These are phyloP conservation scores for Glycine tomentella DNA, from an alignment of 306 rosid genomes.

Conservation along the genomic window DNA sequence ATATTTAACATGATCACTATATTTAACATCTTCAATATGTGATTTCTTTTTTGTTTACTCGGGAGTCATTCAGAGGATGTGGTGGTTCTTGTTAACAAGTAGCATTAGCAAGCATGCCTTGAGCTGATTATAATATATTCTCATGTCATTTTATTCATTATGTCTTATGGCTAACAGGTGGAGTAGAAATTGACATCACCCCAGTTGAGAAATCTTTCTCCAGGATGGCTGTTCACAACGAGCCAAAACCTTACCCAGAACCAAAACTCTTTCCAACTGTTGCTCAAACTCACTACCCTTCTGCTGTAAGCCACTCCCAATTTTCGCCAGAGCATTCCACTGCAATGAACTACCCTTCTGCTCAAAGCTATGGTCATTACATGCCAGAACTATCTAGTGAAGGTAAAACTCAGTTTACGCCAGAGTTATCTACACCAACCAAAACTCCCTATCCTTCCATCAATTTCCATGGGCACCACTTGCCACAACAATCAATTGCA, in stretches of 20 bases:
- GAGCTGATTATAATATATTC: not conserved
- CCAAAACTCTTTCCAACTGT: constrained; percentile 28
- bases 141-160: not conserved
- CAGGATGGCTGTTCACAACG: constrained; percentile 52
- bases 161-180: constrained; percentile 42
- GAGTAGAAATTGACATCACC: constrained; percentile 49
- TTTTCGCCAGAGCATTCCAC: constrained; percentile 13
- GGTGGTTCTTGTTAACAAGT: too few species aligned
- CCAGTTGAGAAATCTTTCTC: constrained; percentile 47
- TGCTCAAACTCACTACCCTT: constrained; percentile 38
- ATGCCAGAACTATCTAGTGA: constrained; percentile 37
- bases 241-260: constrained; percentile 35
- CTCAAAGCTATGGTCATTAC: not conserved
- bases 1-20: too few species aligned
- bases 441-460: not conserved
- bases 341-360: constrained; percentile 32
- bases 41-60: not conserved
- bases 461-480: constrained; percentile 4
- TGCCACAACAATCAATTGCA: not conserved
- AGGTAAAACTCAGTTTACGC: constrained; percentile 17
- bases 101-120: too few species aligned
- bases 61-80: too few species aligned
- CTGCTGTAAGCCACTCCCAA: constrained; percentile 25
- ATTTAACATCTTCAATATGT: not conserved
- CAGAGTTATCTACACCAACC: constrained; percentile 2